Base-by-base conservation (phyloP, 1,284 basidiomycete genomes). In the Cryptococcus neoformans region DNA sequence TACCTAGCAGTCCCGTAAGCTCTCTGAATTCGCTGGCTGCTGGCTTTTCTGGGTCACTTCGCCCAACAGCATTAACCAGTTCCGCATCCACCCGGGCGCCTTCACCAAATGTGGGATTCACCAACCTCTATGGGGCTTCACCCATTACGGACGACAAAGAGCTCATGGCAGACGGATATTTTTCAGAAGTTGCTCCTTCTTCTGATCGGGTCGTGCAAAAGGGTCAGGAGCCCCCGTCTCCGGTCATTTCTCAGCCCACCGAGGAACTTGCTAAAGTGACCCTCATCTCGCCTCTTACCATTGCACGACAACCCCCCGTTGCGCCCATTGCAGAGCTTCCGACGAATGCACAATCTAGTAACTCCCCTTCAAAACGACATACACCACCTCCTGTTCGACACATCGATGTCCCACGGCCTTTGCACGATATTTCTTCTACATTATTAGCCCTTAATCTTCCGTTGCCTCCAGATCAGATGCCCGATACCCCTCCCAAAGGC, bases 381-480 rank as follows among this genome's bases (percentile, higher is more conserved):
- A 49, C 47, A 34, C 58, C 61, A n/a, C 64, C 62, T 12, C 64
- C 64, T 14, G 52, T 63, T 9, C 58, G 40, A 10, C 60, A 61
- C 10, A 36, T 66, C 16, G n/a, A 46, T 41, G 42, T 65, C 2
- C 64, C 66, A 9, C 44, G 58, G 47, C 54, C 60, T 7, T 59
- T 54, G 3, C 54, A 62, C 17, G 28, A 28, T 28, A 6, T 47
- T 3, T 47, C 46, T 12, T 12, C 46, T 9, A 28, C 46, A 10
- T 60, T 35, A 51, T 40, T 42, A 16, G 35, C 44, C 1, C 47
- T 67, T 46, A 62, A 65, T 44, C 64, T 74, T 10, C 72, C 72
- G 34, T 61, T 70, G 5, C 67, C 70, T 7, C 72, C 72, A 1
- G 68, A 71, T 52, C 65, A 69, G 56, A 66, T 74, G 55, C 69